phyloP scores from a whole-genome alignment of 1,284 basidiomycete genomes.

The Leccinum fuscescens region DNA sequence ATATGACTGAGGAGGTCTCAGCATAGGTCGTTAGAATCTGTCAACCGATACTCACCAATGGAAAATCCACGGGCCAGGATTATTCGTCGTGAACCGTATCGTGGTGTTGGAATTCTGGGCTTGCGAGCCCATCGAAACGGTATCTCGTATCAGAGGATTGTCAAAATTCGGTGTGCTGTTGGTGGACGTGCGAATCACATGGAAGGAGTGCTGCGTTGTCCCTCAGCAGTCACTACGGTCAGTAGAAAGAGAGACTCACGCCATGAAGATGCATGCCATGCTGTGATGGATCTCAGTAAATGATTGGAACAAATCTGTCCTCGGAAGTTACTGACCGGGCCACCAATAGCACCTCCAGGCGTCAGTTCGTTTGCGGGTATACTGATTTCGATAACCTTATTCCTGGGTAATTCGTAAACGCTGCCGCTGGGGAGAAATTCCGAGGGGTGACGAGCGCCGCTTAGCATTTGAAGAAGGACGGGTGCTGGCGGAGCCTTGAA shows the following conservation, averaged over 20 bases:
- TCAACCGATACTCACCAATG: slow-evolving; percentile 27
- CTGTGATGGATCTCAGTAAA: slow-evolving; percentile 13
- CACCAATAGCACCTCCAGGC: slow-evolving; percentile 31
- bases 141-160: slow-evolving; percentile 34
- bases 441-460: slow-evolving; percentile 41
- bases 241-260: slow-evolving; percentile 16
- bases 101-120: slow-evolving; percentile 31
- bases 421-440: slow-evolving; percentile 46
- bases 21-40: not conserved
- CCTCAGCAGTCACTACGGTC: not conserved
- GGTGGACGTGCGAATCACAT: slow-evolving; percentile 32
- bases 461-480: slow-evolving; percentile 52
- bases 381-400: slow-evolving; percentile 46
- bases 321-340: slow-evolving; percentile 33
- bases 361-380: slow-evolving; percentile 33
- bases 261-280: slow-evolving; percentile 39
- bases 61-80: slow-evolving; percentile 34
- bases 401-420: slow-evolving; percentile 44
- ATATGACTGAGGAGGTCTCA: slow-evolving; percentile 26
- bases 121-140: slow-evolving; percentile 32
- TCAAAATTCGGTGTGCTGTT: slow-evolving; percentile 31
- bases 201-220: slow-evolving; percentile 38
- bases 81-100: slow-evolving; percentile 24
- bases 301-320: not conserved
- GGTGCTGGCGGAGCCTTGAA: slow-evolving; percentile 43